These are phyloP conservation scores for Stevia rebaudiana DNA, from an alignment of 140 eudicot genomes.

Conservation along the genomic window DNA sequence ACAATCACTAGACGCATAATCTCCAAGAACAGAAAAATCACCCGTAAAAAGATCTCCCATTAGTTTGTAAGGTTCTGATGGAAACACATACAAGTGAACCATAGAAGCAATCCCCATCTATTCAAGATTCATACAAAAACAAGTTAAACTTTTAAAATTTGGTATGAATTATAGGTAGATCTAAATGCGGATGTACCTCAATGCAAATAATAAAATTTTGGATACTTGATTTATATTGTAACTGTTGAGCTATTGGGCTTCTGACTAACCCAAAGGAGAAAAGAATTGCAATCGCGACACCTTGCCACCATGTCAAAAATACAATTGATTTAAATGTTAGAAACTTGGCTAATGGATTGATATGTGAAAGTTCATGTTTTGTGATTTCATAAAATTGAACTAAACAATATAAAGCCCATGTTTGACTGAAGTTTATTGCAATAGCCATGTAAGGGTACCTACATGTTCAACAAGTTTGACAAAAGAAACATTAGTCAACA, in stretches of 20 bases:
- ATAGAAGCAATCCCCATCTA: constrained; percentile 98
- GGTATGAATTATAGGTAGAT: neutral
- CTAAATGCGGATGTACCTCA: constrained; percentile 51
- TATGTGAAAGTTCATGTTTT: constrained; percentile 73
- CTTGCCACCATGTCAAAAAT: constrained; percentile 99
- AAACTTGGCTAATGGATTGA: constrained; percentile 79
- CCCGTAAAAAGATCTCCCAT: constrained; percentile 71
- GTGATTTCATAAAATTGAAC: constrained; percentile 81
- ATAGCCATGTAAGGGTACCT: constrained; percentile 96
- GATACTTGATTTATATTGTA: constrained; percentile 72
- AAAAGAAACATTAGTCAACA: constrained; percentile 11
- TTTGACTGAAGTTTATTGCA: constrained; percentile 79
- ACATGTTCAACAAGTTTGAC: constrained; percentile 21
- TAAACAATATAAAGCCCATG: constrained; percentile 96
- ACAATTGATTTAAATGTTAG: constrained; percentile 94
- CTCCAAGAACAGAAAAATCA: constrained; percentile 79
- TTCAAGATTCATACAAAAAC: constrained; percentile 50
- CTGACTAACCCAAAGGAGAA: constrained; percentile 62
- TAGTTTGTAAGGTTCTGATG: constrained; percentile 79
- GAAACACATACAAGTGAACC: constrained; percentile 88
- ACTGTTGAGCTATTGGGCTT: constrained; percentile 73
- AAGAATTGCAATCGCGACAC: constrained; percentile 79
- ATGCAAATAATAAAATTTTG: constrained; percentile 90
- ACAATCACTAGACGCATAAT: constrained; percentile 78
- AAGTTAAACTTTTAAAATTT: constrained; percentile 30